Evolutionary conservation across 2,329 filamentous ascomycete genomes (phyloP).

Genomic region (Blumeria graminis): DNA sequence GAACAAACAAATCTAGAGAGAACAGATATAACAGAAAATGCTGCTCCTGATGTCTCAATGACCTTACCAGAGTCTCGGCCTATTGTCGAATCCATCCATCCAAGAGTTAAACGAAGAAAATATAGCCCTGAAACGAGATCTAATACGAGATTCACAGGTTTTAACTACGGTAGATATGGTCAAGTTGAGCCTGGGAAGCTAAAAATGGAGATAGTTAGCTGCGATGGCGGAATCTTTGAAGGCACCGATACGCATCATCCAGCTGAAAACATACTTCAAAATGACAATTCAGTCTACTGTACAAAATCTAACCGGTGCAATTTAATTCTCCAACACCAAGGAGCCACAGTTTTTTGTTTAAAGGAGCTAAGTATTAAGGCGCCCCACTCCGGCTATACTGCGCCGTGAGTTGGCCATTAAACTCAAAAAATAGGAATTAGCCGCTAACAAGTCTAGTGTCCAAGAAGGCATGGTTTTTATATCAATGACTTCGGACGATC

Average conservation of each 20-base stretch:
- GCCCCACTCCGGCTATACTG: slow-evolving; percentile 55
- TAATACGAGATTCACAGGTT: slow-evolving; percentile 24
- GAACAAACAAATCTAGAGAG: slow-evolving; percentile 11
- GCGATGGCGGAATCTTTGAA: slow-evolving; percentile 53
- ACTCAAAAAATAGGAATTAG: too few relatives aligned
- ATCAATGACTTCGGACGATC: slow-evolving; percentile 58
- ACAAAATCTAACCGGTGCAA: slow-evolving; percentile 76
- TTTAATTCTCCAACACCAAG: slow-evolving; percentile 60
- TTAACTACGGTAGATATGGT: slow-evolving; percentile 66
- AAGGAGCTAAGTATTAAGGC: slow-evolving; percentile 76
- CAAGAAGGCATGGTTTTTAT: slow-evolving; percentile 86
- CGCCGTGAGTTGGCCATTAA: slow-evolving; percentile 39
- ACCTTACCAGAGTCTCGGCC: slow-evolving; percentile 8
- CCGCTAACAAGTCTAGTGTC: slow-evolving; percentile 26
- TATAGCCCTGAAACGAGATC: slow-evolving; percentile 34
- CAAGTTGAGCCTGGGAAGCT: slow-evolving; percentile 65
- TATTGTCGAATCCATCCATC: slow-evolving; percentile 19
- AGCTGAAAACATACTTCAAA: slow-evolving; percentile 60
- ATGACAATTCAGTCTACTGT: slow-evolving; percentile 71
- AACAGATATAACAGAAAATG: slow-evolving; percentile 11
- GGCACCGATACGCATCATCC: slow-evolving; percentile 34
- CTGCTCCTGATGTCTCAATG: slow-evolving; percentile 9
- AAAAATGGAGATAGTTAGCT: slow-evolving; percentile 71
- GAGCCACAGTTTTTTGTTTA: slow-evolving; percentile 55
- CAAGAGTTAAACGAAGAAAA: slow-evolving; percentile 43